Evolutionary conservation across 1,284 basidiomycete species (phyloP).

Genomic region (Trametes pubescens): DNA sequence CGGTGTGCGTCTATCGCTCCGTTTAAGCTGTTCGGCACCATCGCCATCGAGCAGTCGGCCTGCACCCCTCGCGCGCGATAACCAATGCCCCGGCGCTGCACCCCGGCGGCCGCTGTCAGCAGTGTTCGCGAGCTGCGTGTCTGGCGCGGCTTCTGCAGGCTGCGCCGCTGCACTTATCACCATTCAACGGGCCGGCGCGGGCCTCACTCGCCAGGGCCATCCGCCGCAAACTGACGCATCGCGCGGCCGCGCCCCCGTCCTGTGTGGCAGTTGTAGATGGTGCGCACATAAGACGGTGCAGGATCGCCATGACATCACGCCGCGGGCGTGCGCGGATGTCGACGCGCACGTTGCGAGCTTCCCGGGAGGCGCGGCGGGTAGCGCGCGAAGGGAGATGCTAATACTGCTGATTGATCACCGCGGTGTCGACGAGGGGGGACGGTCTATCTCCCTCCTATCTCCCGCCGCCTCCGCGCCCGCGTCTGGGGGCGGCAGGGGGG

Average conservation of each 20-base stretch:
- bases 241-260: not conserved
- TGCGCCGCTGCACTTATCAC: slow-evolving; percentile 14
- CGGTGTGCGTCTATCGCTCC: slow-evolving; percentile 10
- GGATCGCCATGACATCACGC: slow-evolving; percentile 32
- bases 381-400: slow-evolving; percentile 16
- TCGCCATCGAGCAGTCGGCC: slow-evolving; percentile 18
- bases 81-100: slow-evolving; percentile 17
- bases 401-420: slow-evolving; percentile 26
- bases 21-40: slow-evolving; percentile 30
- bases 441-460: slow-evolving; percentile 34
- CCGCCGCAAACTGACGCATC: not conserved
- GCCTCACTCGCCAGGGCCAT: not conserved
- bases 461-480: slow-evolving; percentile 19
- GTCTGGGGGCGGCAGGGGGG: not conserved
- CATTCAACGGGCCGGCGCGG: slow-evolving; percentile 14
- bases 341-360: slow-evolving; percentile 11
- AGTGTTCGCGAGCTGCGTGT: slow-evolving; percentile 12
- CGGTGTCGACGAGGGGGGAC: slow-evolving; percentile 20
- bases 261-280: not conserved
- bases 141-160: slow-evolving; percentile 11
- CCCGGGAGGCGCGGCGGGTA: slow-evolving; percentile 12
- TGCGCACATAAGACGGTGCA: slow-evolving; percentile 26
- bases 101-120: slow-evolving; percentile 27
- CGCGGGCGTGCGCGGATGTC: slow-evolving; percentile 21
- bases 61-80: slow-evolving; percentile 6